Conservation (phyloP, 495 filamentous ascomycete species). For the Penicillium tannophilum region DNA sequence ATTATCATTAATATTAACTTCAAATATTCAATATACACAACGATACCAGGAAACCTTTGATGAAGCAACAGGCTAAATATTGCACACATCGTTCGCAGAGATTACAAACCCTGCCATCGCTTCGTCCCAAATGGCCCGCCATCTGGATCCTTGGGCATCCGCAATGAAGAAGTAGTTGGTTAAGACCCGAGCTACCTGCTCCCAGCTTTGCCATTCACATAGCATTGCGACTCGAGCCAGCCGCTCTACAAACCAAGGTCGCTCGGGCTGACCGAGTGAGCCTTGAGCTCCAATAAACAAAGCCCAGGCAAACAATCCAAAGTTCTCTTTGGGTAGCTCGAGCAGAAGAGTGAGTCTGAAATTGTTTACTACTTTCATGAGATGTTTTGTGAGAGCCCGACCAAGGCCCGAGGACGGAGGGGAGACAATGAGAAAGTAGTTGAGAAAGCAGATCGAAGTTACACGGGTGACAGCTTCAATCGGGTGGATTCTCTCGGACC, state of each 20-base stretch:
- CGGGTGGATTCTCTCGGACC: conserved; percentile 20
- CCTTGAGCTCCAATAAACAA: conserved; percentile 39
- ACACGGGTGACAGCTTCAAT: conserved; percentile 35
- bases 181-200: conserved; percentile 29
- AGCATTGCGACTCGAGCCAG: conserved; percentile 29
- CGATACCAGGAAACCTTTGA: not conserved
- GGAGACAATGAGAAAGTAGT: conserved; percentile 37
- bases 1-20: conserved; percentile 1
- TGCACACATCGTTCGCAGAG: conserved; percentile 16
- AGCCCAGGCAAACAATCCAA: conserved; percentile 32
- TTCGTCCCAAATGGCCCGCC: conserved; percentile 37
- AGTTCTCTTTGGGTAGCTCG: conserved; percentile 24
- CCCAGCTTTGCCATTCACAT: conserved; percentile 34
- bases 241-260: conserved; percentile 34
- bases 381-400: conserved; percentile 39
- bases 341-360: conserved; percentile 25
- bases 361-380: conserved; percentile 21
- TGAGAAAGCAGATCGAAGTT: conserved; percentile 35
- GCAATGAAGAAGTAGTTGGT: conserved; percentile 31
- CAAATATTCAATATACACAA: not conserved
- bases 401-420: conserved; percentile 37
- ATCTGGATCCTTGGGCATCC: conserved; percentile 18
- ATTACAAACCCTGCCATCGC: conserved; percentile 28
- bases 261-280: conserved; percentile 28
- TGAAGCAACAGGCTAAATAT: conserved; percentile 3